Evolutionary conservation across 768 basidiomycete genomes (phyloP), one percentile per base, ranked within the genome.

Genomic region (Trichaptum fuscoviolaceum): DNA sequence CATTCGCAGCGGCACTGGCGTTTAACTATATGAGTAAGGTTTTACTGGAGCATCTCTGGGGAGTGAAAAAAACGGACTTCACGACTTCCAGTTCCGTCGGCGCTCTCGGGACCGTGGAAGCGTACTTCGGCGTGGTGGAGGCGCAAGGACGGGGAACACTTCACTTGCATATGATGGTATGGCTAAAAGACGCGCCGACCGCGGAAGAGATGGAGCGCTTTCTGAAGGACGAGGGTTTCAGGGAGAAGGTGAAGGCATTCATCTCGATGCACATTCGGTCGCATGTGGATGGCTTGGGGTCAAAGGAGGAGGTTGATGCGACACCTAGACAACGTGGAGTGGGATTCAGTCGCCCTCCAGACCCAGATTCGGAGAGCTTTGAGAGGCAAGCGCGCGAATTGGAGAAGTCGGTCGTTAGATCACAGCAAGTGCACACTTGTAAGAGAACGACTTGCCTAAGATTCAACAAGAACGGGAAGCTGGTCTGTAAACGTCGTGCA

Each of bases 91-190:
- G 52, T 0, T 27, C 69, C 1, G 69, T 61, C 17, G 83, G 83
- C 0, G 69, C 81, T 0, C 69, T 79, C 3, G 79, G 80, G 0
- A 4, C 61, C 0, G 71, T 79, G 0, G 36, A 59, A 15, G 80
- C 75, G 0, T 82, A 79, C 66, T 75, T 78, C 66, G 81, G 78
- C 0, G 69, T 73, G 0, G 77, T 81, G 0, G 81, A 84, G 67
- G 72, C 77, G 0, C 83, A 84, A 70, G 80, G 78, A 0, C 68
- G 78, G 1, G 81, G 81, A 0, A 78, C 75, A 0, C 71, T 84
- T 1, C 82, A 81, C 67, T 64, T 78, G 0, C 81, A 82, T 66
- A 71, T 80, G 20, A 65, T 83, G 0, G 7, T 82, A 0, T 83
- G 79, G 80, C 63, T 81, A 1, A 30, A 70, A 12, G 68, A 75